Evolutionary conservation across 75 land plant species (phyloP), one percentile per base, ranked within the genome.

Genomic region (Sequoiadendron giganteum): DNA sequence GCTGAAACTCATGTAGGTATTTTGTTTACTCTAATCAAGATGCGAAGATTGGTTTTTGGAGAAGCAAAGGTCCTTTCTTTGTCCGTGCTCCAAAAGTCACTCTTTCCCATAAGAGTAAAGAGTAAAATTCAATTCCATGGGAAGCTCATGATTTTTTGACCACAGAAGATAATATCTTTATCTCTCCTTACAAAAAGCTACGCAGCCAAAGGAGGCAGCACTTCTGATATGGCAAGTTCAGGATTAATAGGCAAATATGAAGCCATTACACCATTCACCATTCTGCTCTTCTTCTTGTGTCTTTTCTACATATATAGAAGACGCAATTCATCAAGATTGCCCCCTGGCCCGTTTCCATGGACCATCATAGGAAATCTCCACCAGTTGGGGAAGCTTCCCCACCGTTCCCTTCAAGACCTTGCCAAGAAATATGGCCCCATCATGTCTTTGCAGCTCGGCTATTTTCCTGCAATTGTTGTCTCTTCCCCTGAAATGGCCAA

Each of bases 371-470:
- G 85, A 54, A 54, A 86, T 36, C 87, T 86, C 9, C 85, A 77
- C 10, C 82, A 54, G 3, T 3, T 86, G 30, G 79, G 39, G 8
- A 36, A 32, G 32, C 82, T 81, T 43, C 85, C 87, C 16, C 87
- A 75, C 45, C 72, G 65, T 39, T 25, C 87, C 36, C 77, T 86
- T 18, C 5, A 55, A 28, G 11, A 39, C 0, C 77, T 86, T 32
- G 77, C 87, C 3, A 78, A 86, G 16, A 70, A 58, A 58, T 70
- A 86, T 61, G 87, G 87, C 8, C 87, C 87, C 72, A 11, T 86
- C 16, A 86, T 86, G 87, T 86, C 40, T 38, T 30, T 86, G 9
- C 34, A 39, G 21, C 34, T 86, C 3, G 87, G 87, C 16, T 32
- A 2, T 68, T 89, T 39, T 4, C 42, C 28, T 16, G 13, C 85